phyloP scores from a whole-genome alignment of 1,284 basidiomycete species.

The Rhodotorula sp. region DNA sequence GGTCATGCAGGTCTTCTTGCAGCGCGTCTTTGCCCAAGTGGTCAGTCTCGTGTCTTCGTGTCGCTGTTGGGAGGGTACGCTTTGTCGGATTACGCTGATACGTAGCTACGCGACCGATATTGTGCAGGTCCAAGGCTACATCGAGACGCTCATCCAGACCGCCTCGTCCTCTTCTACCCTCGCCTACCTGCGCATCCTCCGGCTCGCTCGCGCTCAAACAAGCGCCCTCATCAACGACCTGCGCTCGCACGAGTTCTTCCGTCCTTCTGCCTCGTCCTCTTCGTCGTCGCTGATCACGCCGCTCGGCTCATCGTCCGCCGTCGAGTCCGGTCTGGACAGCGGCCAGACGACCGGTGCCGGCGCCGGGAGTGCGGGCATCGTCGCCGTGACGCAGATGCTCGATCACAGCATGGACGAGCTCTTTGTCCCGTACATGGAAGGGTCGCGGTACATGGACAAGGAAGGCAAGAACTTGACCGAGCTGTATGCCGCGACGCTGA shows the following conservation, averaged over 20 bases:
- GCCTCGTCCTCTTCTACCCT: constrained; percentile 76
- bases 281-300: constrained; percentile 18
- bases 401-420: constrained; percentile 95
- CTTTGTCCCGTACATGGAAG: constrained; percentile 88
- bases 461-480: constrained; percentile 84
- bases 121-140: constrained; percentile 89
- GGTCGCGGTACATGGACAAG: constrained; percentile 84
- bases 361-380: constrained; percentile 33
- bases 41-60: constrained; percentile 55
- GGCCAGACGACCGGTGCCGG: constrained; percentile 12
- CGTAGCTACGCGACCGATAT: not conserved
- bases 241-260: constrained; percentile 79
- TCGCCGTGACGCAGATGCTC: constrained; percentile 72
- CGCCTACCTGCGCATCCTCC: constrained; percentile 85
- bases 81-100: too few species aligned
- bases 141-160: constrained; percentile 77
- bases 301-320: constrained; percentile 8
- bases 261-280: constrained; percentile 52
- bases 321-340: not conserved
- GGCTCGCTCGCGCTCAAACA: constrained; percentile 80
- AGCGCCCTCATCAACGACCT: constrained; percentile 84
- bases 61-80: too few species aligned
- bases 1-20: constrained; percentile 99
- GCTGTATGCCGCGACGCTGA: constrained; percentile 74
- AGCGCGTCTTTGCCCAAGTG: constrained; percentile 96